Evolutionary conservation across 352 stramenopile genomes (phyloP).

Genomic region (Pythium chondricola): DNA sequence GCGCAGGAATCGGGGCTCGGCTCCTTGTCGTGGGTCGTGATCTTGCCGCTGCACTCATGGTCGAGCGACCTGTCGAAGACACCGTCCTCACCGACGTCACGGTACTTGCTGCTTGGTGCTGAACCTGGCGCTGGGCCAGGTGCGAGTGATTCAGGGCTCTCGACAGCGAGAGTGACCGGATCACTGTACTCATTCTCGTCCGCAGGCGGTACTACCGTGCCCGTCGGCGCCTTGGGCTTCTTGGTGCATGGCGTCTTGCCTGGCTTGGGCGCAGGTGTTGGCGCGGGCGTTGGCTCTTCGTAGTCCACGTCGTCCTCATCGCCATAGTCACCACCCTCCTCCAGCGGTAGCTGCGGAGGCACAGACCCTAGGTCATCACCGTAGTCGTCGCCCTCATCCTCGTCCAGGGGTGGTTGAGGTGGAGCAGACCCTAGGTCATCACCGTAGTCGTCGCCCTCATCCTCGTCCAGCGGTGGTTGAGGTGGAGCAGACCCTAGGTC

Average conservation of each 20-base stretch:
- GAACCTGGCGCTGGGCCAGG: background rate
- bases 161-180: too few species aligned
- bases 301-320: background rate
- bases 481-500: too few species aligned
- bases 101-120: too few species aligned
- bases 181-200: background rate
- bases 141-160: too few species aligned
- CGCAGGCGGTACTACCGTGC: background rate
- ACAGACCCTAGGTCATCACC: background rate
- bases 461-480: too few species aligned
- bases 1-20: background rate
- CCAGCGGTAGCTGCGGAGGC: too few species aligned
- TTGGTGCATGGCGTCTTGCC: conserved; percentile 1
- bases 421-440: too few species aligned
- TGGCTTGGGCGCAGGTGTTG: background rate
- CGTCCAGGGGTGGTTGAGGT: too few species aligned
- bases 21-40: background rate
- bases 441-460: too few species aligned
- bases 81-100: background rate
- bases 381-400: background rate
- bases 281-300: background rate
- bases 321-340: background rate
- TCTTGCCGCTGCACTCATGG: background rate
- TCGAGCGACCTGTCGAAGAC: background rate
- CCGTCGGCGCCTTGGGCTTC: background rate